These are phyloP conservation scores for Didymella lethalis DNA, from an alignment of 2,329 filamentous ascomycete species.

Conservation along the genomic window DNA sequence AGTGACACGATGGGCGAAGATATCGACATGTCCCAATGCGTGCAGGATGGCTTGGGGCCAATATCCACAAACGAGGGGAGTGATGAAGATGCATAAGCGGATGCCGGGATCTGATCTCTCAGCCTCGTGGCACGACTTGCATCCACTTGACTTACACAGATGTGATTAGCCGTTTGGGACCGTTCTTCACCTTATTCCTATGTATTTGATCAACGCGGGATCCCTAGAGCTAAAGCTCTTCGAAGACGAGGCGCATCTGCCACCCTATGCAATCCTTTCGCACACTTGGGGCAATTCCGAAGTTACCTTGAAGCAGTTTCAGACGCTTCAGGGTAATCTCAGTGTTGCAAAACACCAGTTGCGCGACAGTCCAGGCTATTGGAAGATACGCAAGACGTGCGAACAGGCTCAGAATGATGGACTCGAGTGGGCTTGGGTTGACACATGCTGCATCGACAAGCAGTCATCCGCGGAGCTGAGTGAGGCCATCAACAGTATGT, in stretches of 20 bases:
- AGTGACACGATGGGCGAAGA: too few species aligned
- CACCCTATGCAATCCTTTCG: neutral
- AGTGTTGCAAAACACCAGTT: neutral
- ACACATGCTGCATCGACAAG: slow-evolving; percentile 29
- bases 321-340: neutral
- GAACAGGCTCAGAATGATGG: neutral
- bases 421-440: neutral
- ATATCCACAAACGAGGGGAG: neutral
- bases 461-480: slow-evolving; percentile 18
- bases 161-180: too few species aligned
- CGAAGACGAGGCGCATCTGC: neutral
- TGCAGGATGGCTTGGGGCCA: neutral
- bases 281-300: neutral
- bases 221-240: neutral
- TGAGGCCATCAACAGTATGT: slow-evolving; percentile 31
- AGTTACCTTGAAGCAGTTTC: neutral
- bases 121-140: too few species aligned
- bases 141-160: neutral
- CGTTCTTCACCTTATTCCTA: neutral
- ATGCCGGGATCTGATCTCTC: too few species aligned
- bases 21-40: too few species aligned
- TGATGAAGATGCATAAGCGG: too few species aligned
- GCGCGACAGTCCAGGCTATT: neutral
- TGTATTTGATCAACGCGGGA: neutral
- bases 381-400: neutral